Conservation (phyloP, 2,329 filamentous ascomycete genomes). For the Ploettnerulaceae sp. region DNA sequence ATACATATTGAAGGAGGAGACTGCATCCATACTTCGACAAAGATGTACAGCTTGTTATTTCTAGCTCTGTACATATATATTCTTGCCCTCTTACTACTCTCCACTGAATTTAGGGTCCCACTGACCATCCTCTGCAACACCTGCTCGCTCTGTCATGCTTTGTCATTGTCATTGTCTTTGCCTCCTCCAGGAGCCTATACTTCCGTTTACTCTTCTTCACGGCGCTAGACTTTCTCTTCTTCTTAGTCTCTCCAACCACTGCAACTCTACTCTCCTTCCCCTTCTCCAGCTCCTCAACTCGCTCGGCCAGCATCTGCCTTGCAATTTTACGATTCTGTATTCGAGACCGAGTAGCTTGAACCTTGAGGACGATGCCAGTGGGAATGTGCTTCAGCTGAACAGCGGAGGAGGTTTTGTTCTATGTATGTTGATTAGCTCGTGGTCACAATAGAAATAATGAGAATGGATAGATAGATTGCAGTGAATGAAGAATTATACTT, state of each 20-base stretch:
- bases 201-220: conserved; percentile 81
- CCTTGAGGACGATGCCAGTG: conserved; percentile 90
- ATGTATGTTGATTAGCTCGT: conserved; percentile 8
- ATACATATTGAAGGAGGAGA: too few species aligned
- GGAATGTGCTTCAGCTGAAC: conserved; percentile 89
- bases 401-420: conserved; percentile 95
- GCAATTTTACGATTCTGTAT: conserved; percentile 85
- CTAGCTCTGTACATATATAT: too few species aligned
- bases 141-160: background rate
- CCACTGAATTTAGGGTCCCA: background rate
- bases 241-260: conserved; percentile 58
- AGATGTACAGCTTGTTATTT: too few species aligned
- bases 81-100: too few species aligned
- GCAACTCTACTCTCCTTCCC: conserved; percentile 64
- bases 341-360: conserved; percentile 82
- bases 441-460: background rate
- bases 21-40: too few species aligned
- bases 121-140: background rate
- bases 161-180: conserved; percentile 12
- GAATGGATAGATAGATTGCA: background rate
- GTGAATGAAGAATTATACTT: conserved; percentile 26
- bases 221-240: conserved; percentile 68
- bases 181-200: conserved; percentile 53
- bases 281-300: conserved; percentile 63
- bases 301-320: conserved; percentile 54